phyloP scores from a whole-genome alignment of 2,329 filamentous ascomycete species.

The Pestalotiopsis sp. region DNA sequence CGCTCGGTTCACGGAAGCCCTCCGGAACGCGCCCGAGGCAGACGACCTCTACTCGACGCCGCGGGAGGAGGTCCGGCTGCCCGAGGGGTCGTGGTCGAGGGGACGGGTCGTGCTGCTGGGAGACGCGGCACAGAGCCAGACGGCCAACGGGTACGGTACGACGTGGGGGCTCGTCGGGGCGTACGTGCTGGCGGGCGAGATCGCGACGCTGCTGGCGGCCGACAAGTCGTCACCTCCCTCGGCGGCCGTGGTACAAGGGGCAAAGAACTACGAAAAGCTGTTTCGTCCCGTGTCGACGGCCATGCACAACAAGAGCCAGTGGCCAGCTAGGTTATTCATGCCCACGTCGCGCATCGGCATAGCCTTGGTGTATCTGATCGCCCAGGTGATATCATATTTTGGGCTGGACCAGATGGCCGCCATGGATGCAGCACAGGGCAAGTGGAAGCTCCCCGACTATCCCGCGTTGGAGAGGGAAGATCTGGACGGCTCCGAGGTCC shows the following conservation, averaged over 20 bases:
- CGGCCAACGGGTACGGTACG: neutral
- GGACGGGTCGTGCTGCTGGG: neutral
- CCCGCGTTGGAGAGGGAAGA: neutral
- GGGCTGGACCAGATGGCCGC: neutral
- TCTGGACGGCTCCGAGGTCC: neutral
- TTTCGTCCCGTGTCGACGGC: slow-evolving; percentile 6
- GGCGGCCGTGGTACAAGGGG: slow-evolving; percentile 6
- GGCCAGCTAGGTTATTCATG: neutral
- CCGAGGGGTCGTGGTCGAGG: neutral
- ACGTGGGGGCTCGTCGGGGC: neutral
- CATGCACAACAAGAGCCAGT: neutral
- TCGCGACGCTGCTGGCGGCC: neutral
- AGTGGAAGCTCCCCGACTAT: neutral
- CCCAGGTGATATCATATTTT: neutral
- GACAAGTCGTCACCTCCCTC: neutral
- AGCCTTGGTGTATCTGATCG: neutral
- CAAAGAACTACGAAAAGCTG: slow-evolving; percentile 3
- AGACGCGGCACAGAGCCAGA: neutral
- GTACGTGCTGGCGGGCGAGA: neutral
- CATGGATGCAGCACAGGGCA: neutral
- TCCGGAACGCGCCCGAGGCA: neutral
- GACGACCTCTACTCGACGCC: slow-evolving; percentile 4
- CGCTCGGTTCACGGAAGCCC: slow-evolving; percentile 25
- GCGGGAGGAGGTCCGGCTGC: neutral
- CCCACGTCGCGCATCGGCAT: neutral